Evolutionary conservation across 169 alveolate genomes (phyloP), one percentile per base, ranked within the genome.

Genomic region (Plasmodium fragile): DNA sequence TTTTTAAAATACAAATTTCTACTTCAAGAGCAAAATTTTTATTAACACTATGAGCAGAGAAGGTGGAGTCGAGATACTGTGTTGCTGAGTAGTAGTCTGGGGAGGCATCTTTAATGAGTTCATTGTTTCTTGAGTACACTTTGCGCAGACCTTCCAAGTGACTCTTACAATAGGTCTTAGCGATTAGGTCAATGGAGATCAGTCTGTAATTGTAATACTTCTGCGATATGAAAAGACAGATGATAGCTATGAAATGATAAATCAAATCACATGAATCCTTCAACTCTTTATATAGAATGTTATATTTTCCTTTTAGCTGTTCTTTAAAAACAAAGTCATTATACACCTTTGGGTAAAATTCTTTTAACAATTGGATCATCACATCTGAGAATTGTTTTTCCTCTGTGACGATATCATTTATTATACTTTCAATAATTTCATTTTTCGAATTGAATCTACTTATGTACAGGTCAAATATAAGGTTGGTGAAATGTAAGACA

Each of bases 11-110:
- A 39, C 83, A 59, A 2, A 81, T 91, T 65, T 91, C 94, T 4
- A 79, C 49, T 80, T 91, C 94, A 41, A 91, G 75, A 1, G 94
- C 83, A 70, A 91, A 91, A 43, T 59, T 70, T 69, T 91, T 91
- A 71, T 81, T 79, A 28, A 91, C 83, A 70, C 94, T 91, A 13
- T 81, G 83, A 25, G 82, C 22, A 2, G 83, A 65, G 59, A 81
- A 80, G 0, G 84, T 69, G 0, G 92, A 8, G 6, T 81, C 94
- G 16, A 91, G 73, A 75, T 81, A 91, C 41, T 91, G 82, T n/a
- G 92, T 81, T 18, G 85, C 92, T 49, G 92, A 91, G 34, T 91
- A 91, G 36, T 80, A 79, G 49, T 91, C 94, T n/a, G 91, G 92
- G 25, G 94, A 80, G 0, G 83, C 83, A 52, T 91, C 92, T 32